phyloP scores from a whole-genome alignment of 1,139 yeast genomes.

The Blastobotrys petasosporus region DNA sequence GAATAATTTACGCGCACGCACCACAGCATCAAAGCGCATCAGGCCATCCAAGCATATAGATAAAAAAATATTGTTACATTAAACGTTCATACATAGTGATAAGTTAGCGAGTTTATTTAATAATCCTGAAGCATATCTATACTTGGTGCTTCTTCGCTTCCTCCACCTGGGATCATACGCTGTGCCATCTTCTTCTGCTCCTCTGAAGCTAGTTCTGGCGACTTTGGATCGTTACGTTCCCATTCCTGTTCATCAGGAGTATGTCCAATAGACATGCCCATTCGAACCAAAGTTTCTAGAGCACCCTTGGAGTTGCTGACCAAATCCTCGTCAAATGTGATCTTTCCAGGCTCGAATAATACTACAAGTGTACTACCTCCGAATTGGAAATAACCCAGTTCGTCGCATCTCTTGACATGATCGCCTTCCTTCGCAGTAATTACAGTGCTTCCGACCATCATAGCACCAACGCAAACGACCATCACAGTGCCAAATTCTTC shows the following conservation, averaged over 20 bases:
- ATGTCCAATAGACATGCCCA: conserved; percentile 92
- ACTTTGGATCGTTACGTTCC: conserved; percentile 34
- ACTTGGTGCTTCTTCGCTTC: too few species aligned
- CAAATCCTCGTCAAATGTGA: conserved; percentile 69
- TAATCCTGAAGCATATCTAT: too few species aligned
- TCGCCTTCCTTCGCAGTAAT: conserved; percentile 63
- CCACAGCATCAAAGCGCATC: too few species aligned
- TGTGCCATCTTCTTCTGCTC: conserved; percentile 18
- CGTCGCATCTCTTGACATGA: conserved; percentile 61
- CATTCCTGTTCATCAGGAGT: conserved; percentile 45
- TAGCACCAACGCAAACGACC: conserved; percentile 87
- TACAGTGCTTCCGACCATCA: conserved; percentile 95
- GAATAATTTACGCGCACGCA: too few species aligned
- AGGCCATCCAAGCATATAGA: too few species aligned
- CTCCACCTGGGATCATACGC: conserved; percentile 17
- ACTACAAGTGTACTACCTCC: conserved; percentile 88
- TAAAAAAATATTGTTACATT: too few species aligned
- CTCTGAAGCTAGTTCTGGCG: conserved; percentile 17
- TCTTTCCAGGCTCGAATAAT: conserved; percentile 42
- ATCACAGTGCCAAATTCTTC: conserved; percentile 68
- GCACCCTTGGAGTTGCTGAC: conserved; percentile 58
- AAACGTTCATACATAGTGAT: too few species aligned
- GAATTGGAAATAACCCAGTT: conserved; percentile 88
- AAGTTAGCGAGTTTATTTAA: too few species aligned
- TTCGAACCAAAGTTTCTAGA: conserved; percentile 76